These are phyloP conservation scores for Melaleuca alternifolia DNA, from an alignment of 345 rosid genomes.

Conservation along the genomic window DNA sequence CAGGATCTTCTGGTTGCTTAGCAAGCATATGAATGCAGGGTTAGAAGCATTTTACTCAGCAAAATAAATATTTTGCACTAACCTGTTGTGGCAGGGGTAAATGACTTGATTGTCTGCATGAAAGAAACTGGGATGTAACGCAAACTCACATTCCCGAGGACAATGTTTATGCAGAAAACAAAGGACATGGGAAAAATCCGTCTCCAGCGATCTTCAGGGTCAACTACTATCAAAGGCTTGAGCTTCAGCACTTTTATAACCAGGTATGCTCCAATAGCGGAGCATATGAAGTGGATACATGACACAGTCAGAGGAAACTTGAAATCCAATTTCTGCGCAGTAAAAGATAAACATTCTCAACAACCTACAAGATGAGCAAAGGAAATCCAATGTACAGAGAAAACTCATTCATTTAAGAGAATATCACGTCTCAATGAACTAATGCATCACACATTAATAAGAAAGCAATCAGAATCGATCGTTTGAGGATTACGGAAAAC, in stretches of 20 bases:
- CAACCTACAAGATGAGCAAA: not conserved
- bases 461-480: not conserved
- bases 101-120: conserved; percentile 99
- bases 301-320: conserved; percentile 94
- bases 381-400: not conserved
- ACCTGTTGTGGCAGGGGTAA: conserved; percentile 99
- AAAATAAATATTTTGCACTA: not conserved
- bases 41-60: not conserved
- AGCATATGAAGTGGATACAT: conserved; percentile 92
- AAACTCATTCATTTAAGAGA: not conserved
- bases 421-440: not conserved
- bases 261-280: conserved; percentile 88
- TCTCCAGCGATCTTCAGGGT: conserved; percentile 93
- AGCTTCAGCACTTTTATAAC: conserved; percentile 84
- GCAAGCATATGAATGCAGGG: not conserved
- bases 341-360: not conserved
- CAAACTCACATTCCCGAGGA: conserved; percentile 88
- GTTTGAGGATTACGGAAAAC: not conserved
- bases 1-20: conserved; percentile 1
- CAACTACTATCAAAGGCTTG: conserved; percentile 80
- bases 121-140: conserved; percentile 97
- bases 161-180: conserved; percentile 94
- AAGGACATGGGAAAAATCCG: conserved; percentile 98
- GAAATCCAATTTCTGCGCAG: conserved; percentile 82
- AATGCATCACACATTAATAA: not conserved